Percentiles rank a stretch among this genome's conserved stretches.
These are phyloP conservation scores for Carex parvula DNA, from an alignment of 176 grass and related monocot species.

Conservation along the genomic window DNA sequence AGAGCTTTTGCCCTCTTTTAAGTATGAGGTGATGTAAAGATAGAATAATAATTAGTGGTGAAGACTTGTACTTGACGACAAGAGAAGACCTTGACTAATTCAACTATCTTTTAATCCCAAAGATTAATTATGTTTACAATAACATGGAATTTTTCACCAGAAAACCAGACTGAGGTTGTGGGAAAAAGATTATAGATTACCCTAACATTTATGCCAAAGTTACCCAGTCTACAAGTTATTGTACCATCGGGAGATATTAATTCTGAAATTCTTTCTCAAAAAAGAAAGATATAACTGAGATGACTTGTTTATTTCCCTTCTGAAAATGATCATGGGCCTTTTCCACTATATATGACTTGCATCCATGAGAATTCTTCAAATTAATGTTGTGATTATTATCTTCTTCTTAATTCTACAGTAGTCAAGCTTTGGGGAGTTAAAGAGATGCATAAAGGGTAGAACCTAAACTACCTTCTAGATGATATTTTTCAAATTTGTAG, in stretches of 20 bases:
- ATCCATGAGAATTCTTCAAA: too few relatives aligned
- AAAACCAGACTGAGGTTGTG: too few relatives aligned
- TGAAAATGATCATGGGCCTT: background rate
- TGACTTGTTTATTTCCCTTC: background rate
- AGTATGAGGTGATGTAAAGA: too few relatives aligned
- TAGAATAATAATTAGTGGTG: too few relatives aligned
- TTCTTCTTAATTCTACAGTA: background rate
- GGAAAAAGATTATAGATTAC: too few relatives aligned
- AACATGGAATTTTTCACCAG: background rate
- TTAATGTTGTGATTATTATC: background rate
- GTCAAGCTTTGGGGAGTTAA: background rate
- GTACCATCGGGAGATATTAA: background rate
- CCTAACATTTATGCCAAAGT: background rate
- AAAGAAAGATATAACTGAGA: background rate
- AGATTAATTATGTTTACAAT: background rate
- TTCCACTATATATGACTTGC: background rate
- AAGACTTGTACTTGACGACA: background rate
- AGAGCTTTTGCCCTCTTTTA: background rate
- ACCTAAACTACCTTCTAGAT: background rate
- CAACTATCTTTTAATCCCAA: background rate
- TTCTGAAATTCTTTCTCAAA: background rate
- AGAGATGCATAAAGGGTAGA: background rate
- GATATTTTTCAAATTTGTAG: background rate
- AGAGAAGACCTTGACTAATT: conserved; percentile 9
- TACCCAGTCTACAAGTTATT: background rate